Base-by-base conservation (phyloP, 768 basidiomycete species). In the Pluteus cervinus region DNA sequence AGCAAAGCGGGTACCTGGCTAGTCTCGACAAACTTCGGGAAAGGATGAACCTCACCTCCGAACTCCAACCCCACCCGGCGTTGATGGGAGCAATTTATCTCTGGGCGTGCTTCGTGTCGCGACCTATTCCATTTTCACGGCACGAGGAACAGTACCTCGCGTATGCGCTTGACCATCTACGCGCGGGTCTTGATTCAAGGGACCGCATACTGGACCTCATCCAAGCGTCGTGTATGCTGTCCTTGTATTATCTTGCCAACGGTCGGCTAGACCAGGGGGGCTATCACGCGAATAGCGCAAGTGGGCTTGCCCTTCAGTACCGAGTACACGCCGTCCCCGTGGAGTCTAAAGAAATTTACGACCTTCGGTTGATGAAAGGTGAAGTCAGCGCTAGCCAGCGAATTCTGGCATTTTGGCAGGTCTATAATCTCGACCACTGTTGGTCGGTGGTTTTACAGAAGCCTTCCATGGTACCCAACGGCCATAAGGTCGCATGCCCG, bases 21-120 rank as follows among this genome's bases (percentile, higher is more conserved):
- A n/a, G n/a, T n/a, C n/a, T n/a, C n/a, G n/a, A n/a, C n/a, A n/a
- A n/a, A n/a, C n/a, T n/a, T n/a, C n/a, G n/a, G n/a, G n/a, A n/a
- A n/a, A n/a, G n/a, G n/a, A n/a, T n/a, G n/a, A 9, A 28, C 26
- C 14, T 28, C 63, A 63, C 32, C 53, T 65, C 30, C 66, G 64
- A 41, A 57, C 58, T 33, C 36, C 44, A 29, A 10, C 26, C 23
- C 11, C 86, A 89, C 50, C 79, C 86, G 7, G 76, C 72, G 37
- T 69, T 90, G 10, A 76, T 87, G 69, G 85, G 87, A 51, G 71
- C 85, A 43, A 80, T 88, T 51, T 89, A 79, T 53, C 73, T 88
- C 5, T 87, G 86, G 81, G 81, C 84, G 2, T 88, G 85, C 55
- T 85, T 81, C 53, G 69, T 88, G 26, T 85, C 86, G 7, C 71